Evolutionary conservation across 345 rosid genomes (phyloP), one percentile per base, ranked within the genome.

Genomic region (Salix brachista): DNA sequence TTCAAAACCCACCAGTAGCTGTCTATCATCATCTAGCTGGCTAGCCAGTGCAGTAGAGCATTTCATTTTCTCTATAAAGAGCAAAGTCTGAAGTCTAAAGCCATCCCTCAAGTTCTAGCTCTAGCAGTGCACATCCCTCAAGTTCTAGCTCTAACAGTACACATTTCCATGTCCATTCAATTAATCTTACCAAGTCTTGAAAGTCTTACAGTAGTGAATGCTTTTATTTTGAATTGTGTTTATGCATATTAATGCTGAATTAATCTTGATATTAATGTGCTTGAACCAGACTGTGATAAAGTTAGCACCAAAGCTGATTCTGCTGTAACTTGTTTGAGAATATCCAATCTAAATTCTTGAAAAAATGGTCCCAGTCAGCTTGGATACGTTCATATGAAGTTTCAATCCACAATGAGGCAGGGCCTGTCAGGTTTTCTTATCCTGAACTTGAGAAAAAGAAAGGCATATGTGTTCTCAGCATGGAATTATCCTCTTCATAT

Each of bases 241-340:
- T 21, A 60, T 60, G 65, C 30, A 17, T 25, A 2, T 60, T 19
- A 12, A 8, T 8, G 14, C 65, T 8, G 65, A 60, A 21, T 8
- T 25, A 21, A 23, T 60, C 25, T 60, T 60, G 65, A 21, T 66
- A 37, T 14, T 46, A 46, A 46, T 46, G 19, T 46, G 18, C 52
- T 46, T 46, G 74, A 72, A 56, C 81, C 84, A 10, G 84, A 81
- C 23, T 37, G 78, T 64, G 84, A 81, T 75, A 78, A 81, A 39
- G 52, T 1, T 46, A 3, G 6, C 4, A 46, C 52, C 52, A 46
- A 46, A 13, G 52, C 18, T 14, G 52, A 46, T 14, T 46, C 52
- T 46, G 52, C 52, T 3, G 14, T 46, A 46, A 12, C 52, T 46
- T 46, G 52, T 16, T 16, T 46, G 18, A 16, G 6, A 46, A 46